Evolutionary conservation across 1,284 basidiomycete genomes (phyloP), one percentile per base, ranked within the genome.

Genomic region (Entoloma clypeatum): DNA sequence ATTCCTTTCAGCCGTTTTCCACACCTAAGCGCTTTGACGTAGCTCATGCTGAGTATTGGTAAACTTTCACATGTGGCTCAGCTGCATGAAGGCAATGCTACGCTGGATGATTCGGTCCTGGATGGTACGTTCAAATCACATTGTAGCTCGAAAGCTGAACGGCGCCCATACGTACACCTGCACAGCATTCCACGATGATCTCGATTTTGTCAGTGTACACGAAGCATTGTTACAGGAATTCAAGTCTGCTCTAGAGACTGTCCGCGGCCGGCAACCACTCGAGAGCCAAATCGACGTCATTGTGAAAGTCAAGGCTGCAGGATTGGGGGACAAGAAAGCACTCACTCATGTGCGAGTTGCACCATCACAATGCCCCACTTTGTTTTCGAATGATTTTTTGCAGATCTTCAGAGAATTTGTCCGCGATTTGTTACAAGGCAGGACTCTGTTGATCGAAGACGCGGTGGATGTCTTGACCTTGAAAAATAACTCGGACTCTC

Each of bases 41-140:
- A 96, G 90, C 70, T 95, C 36, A 85, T 93, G 74, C 75, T 95
- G 41, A 94, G 92, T 55, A 79, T 99, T 21, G 87, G 87, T 30
- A 98, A 98, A 65, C 75, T 99, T 5, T 73, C 87, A 0, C 80
- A 89, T 44, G 71, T 97, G 6, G 87, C 89, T 5, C 77, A 86
- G 45, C 59, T 84, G 44, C 79, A 84, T 48, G 79, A 87, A 40
- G 75, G 78, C 27, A 68, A 64, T 18, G 59, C 59, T 5, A 19
- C 59, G 1, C 49, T 67, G 17, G 73, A 79, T 34, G 73, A 79
- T 32, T 52, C 57, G 17, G 59, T 69, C 28, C 60, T 83, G n/a
- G 76, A 82, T 53, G 69, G 82, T 84, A 54, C 23, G 67, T 51
- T 10, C 14, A n/a, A n/a, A 24, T 26, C 25, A 13, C 13, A 16